Evolutionary conservation across 2,329 filamentous ascomycete genomes (phyloP), one percentile per base, ranked within the genome.

Genomic region (Beauveria sp.): DNA sequence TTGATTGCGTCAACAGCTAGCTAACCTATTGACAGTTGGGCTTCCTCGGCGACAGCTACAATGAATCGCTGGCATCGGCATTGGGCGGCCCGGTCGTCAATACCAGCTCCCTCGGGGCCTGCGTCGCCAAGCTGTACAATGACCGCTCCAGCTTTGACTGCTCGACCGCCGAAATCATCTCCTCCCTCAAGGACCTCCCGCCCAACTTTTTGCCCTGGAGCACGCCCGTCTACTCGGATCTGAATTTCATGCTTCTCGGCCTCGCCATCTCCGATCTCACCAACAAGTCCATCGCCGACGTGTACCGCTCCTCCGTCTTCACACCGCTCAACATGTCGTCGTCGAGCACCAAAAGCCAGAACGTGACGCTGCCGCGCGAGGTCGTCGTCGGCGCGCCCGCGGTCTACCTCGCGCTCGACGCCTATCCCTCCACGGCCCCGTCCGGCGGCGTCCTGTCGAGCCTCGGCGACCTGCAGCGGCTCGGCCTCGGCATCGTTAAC

Each of bases 241-340:
- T 61, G 14, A 54, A 54, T 43, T 61, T 61, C 28, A 53, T 61
- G 50, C 42, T 61, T 1, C 59, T 61, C 50, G 59, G 50, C 9
- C 49, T 48, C 28, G 59, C 50, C 26, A 54, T 61, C 9, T 38
- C 59, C 8, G 52, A 40, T 28, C 22, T 61, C 10, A 54, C 59
- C 18, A 54, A 48, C 48, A 54, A 45, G 28, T 26, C 59, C 22
- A 40, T 49, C 10, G 28, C 50, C 2, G 50, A 53, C 10, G 40
- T 61, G 18, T 61, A 61, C 50, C 31, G 28, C 40, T 34, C 50
- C 20, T 42, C 50, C 28, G 14, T 61, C 28, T 61, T 61, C n/a
- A 1, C 3, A 5, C 59, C 59, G 12, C 59, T 61, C 50, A 61
- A 61, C 50, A 61, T 61, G 59, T 54, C 49, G 5, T 61, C 50